These are phyloP conservation scores for Cairneyella variabilis DNA, from an alignment of 495 filamentous ascomycete genomes.

Conservation along the genomic window DNA sequence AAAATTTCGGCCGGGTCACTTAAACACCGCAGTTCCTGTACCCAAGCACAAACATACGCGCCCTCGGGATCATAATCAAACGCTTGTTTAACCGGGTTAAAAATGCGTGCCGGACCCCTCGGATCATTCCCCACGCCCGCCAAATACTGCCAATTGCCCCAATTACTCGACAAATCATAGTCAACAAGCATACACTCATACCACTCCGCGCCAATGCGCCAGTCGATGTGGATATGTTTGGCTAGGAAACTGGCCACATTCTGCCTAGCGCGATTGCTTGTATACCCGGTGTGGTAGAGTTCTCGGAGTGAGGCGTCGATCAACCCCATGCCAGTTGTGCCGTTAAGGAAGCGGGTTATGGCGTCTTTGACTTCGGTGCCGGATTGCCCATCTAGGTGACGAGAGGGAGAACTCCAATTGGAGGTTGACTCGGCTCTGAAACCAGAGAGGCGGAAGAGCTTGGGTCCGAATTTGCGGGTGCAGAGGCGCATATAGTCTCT, in stretches of 20 bases:
- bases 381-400: conserved; percentile 11
- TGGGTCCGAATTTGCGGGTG: conserved; percentile 56
- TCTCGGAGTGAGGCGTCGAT: conserved; percentile 71
- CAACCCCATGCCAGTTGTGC: conserved; percentile 63
- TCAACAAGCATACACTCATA: conserved; percentile 67
- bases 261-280: conserved; percentile 65
- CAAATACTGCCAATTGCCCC: conserved; percentile 76
- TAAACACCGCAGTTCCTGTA: conserved; percentile 47
- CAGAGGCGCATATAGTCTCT: conserved; percentile 73
- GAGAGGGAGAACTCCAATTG: conserved; percentile 35
- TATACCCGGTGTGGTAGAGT: conserved; percentile 66
- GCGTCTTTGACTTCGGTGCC: conserved; percentile 28
- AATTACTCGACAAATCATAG: conserved; percentile 69
- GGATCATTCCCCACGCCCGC: conserved; percentile 74
- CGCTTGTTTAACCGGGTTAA: conserved; percentile 71
- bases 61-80: conserved; percentile 65
- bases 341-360: conserved; percentile 49
- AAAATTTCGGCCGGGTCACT: conserved; percentile 50
- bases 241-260: conserved; percentile 69
- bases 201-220: conserved; percentile 75
- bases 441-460: conserved; percentile 57
- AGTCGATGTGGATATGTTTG: conserved; percentile 69
- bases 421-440: conserved; percentile 43
- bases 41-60: conserved; percentile 63
- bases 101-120: conserved; percentile 51